phyloP scores from a whole-genome alignment of 2,329 filamentous ascomycete species.

The Scytalidium sp. region DNA sequence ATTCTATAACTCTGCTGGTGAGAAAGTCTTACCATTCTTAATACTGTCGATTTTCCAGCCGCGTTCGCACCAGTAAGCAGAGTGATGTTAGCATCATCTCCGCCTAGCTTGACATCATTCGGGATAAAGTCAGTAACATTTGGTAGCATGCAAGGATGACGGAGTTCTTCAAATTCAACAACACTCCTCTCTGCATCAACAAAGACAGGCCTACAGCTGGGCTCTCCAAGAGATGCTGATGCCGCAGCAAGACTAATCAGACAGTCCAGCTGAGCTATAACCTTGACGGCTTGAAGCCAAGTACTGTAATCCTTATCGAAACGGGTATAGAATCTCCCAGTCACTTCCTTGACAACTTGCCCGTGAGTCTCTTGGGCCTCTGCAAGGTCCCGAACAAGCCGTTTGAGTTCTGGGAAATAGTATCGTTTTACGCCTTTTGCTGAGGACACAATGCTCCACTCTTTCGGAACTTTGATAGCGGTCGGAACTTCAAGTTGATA shows the following conservation, averaged over 20 bases:
- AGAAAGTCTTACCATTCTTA: conserved; percentile 72
- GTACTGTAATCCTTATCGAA: conserved; percentile 84
- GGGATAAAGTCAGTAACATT: conserved; percentile 93
- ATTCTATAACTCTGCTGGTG: background rate
- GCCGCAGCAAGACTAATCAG: conserved; percentile 90
- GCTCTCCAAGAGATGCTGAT: conserved; percentile 77
- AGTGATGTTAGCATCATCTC: conserved; percentile 77
- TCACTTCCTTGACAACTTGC: conserved; percentile 85
- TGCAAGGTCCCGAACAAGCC: conserved; percentile 81
- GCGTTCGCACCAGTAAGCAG: conserved; percentile 95
- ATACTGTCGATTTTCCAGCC: conserved; percentile 92
- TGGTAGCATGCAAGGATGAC: conserved; percentile 91
- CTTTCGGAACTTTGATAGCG: conserved; percentile 74
- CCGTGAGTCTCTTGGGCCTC: conserved; percentile 93
- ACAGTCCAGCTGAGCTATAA: conserved; percentile 91
- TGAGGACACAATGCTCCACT: conserved; percentile 95
- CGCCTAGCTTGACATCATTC: conserved; percentile 87
- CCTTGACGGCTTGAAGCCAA: conserved; percentile 87
- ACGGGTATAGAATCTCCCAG: conserved; percentile 75
- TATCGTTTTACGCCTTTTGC: conserved; percentile 89
- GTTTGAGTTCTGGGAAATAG: conserved; percentile 82
- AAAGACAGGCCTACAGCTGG: conserved; percentile 86
- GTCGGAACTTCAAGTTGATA: conserved; percentile 95
- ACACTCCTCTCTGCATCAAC: conserved; percentile 80
- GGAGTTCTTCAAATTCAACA: conserved; percentile 87